phyloP scores from a whole-genome alignment of 768 basidiomycete species.

The Russula vinacea region DNA sequence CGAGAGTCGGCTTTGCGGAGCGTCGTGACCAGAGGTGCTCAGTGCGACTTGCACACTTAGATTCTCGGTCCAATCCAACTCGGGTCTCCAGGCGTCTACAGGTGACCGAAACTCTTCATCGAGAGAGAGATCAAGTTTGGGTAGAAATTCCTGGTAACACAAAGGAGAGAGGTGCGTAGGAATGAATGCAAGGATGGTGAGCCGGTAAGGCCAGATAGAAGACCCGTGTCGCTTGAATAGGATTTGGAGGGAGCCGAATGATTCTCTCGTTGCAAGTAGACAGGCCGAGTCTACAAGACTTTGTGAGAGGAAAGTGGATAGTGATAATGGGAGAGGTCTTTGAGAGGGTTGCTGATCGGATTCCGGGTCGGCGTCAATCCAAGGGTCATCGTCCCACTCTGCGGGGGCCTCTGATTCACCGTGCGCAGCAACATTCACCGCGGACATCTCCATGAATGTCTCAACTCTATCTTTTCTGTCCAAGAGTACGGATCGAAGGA shows the following conservation, averaged over 20 bases:
- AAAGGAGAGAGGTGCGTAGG: constrained; percentile 71
- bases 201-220: constrained; percentile 65
- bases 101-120: constrained; percentile 43
- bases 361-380: constrained; percentile 52
- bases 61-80: constrained; percentile 59
- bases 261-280: constrained; percentile 59
- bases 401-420: constrained; percentile 38
- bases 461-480: constrained; percentile 65
- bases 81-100: constrained; percentile 47
- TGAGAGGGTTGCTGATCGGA: constrained; percentile 25
- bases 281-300: constrained; percentile 59
- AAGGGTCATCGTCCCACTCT: constrained; percentile 77
- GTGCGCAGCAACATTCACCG: constrained; percentile 32
- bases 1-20: background rate
- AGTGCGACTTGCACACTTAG: constrained; percentile 45
- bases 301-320: constrained; percentile 61
- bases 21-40: constrained; percentile 31
- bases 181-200: constrained; percentile 65
- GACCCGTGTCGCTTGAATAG: constrained; percentile 57
- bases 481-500: constrained; percentile 65
- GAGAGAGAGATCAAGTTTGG: constrained; percentile 50
- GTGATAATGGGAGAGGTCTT: constrained; percentile 45
- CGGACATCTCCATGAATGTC: constrained; percentile 64
- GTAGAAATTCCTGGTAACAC: constrained; percentile 59
- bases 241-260: constrained; percentile 54